A percentile compares a stretch with the other conserved stretches of the same genome.
These are phyloP conservation scores for Halophytophthora polymorphica DNA, from an alignment of 352 stramenopile genomes.

Conservation along the genomic window DNA sequence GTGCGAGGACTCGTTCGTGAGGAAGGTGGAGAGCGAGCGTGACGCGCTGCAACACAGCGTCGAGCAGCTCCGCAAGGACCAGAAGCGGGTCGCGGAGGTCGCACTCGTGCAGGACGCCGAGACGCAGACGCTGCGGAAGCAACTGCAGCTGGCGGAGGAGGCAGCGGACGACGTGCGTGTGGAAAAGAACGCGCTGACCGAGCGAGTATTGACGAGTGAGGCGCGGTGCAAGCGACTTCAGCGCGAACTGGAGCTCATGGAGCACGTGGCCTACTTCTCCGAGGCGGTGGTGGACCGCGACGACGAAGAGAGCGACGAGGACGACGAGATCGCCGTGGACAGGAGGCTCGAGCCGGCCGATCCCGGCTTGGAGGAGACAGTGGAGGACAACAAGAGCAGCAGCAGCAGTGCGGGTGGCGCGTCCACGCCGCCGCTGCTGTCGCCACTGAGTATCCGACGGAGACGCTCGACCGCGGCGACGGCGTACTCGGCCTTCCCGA, in stretches of 20 bases:
- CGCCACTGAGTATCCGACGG: slow-evolving; percentile 17
- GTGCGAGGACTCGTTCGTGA: slow-evolving; percentile 32
- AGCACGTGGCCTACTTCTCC: slow-evolving; percentile 74
- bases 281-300: slow-evolving; percentile 65
- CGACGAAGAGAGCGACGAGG: slow-evolving; percentile 63
- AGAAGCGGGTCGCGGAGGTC: slow-evolving; percentile 16
- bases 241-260: slow-evolving; percentile 68
- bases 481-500: slow-evolving; percentile 37
- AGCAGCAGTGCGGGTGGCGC: background rate
- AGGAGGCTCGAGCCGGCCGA: slow-evolving; percentile 14
- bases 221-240: slow-evolving; percentile 68
- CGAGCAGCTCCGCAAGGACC: slow-evolving; percentile 28
- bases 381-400: slow-evolving; percentile 2
- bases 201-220: slow-evolving; percentile 59
- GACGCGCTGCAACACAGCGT: slow-evolving; percentile 22
- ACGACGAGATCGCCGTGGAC: slow-evolving; percentile 42
- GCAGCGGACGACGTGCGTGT: slow-evolving; percentile 31
- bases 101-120: slow-evolving; percentile 24
- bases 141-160: slow-evolving; percentile 41
- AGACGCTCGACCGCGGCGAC: slow-evolving; percentile 16
- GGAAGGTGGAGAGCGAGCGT: slow-evolving; percentile 45
- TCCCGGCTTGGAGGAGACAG: slow-evolving; percentile 6
- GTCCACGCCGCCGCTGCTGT: slow-evolving; percentile 11
- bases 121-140: slow-evolving; percentile 25
- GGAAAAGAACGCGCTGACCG: slow-evolving; percentile 48